These are phyloP conservation scores for Lepidium campestre DNA, from an alignment of 441 rosid genomes.

Conservation along the genomic window DNA sequence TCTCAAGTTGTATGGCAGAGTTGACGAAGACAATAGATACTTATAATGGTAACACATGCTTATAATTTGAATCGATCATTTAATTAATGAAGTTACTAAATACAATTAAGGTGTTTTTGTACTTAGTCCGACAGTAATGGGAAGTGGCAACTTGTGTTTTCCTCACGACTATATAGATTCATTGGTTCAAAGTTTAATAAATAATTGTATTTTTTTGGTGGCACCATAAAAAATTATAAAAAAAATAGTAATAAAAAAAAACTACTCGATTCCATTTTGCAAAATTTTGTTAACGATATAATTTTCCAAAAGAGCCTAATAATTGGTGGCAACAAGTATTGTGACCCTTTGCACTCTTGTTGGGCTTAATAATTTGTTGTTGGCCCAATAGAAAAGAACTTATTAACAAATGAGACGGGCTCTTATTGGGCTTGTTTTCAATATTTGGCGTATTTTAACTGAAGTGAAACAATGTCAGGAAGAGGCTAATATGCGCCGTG, in stretches of 20 bases:
- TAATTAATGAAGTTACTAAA: background rate
- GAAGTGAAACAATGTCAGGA: background rate
- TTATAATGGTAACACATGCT: constrained; percentile 16
- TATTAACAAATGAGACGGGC: background rate
- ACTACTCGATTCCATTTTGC: too few relatives aligned
- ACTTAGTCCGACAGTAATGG: constrained; percentile 8
- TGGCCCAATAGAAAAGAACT: constrained; percentile 7
- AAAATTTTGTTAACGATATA: too few relatives aligned
- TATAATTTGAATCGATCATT: background rate
- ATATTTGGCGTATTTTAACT: constrained; percentile 6
- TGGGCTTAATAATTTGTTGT: background rate
- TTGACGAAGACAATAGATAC: constrained; percentile 5
- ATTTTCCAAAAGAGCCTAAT: too few relatives aligned
- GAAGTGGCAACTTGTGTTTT: constrained; percentile 24
- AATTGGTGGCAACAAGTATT: background rate
- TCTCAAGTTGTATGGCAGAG: background rate
- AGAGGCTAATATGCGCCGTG: constrained; percentile 17
- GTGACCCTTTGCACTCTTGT: background rate
- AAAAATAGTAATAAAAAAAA: too few relatives aligned
- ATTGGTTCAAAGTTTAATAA: background rate
- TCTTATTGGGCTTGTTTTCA: constrained; percentile 5
- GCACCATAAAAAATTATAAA: too few relatives aligned
- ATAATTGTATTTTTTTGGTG: background rate
- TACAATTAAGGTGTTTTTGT: background rate
- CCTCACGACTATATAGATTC: constrained; percentile 14